Conservation (phyloP, 2,329 filamentous ascomycete genomes). For the Arthrobotrys megalospora region DNA sequence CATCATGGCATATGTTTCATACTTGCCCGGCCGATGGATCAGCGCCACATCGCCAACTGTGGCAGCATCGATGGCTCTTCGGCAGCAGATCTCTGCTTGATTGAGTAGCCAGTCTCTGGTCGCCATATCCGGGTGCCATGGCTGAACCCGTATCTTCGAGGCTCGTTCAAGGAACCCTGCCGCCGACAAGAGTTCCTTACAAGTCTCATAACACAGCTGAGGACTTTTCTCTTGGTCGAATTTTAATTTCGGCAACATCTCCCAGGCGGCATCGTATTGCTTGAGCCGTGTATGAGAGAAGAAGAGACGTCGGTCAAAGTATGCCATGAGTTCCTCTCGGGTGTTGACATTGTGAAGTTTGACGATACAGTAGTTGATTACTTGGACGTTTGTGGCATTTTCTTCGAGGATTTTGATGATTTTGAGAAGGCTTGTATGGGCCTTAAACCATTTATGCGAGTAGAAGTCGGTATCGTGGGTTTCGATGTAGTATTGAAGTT, state of each 20-base stretch:
- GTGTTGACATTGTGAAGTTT: conserved; percentile 28
- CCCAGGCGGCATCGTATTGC: conserved; percentile 20
- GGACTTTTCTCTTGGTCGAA: conserved; percentile 18
- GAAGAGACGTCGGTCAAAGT: conserved; percentile 26
- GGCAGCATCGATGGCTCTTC: conserved; percentile 14
- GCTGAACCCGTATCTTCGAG: conserved; percentile 20
- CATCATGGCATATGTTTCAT: conserved; percentile 28
- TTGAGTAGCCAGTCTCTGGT: conserved; percentile 24
- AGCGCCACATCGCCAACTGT: conserved; percentile 17
- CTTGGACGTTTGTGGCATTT: conserved; percentile 1
- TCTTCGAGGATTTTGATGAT: conserved; percentile 24
- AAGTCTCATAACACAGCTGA: conserved; percentile 15
- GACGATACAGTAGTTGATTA: conserved; percentile 23
- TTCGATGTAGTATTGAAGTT: conserved; percentile 26
- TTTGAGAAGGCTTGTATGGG: conserved; percentile 25
- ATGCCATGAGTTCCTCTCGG: conserved; percentile 17
- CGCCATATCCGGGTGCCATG: conserved; percentile 25
- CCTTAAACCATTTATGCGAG: conserved; percentile 20
- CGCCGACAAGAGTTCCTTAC: conserved; percentile 7
- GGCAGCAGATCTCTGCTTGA: conserved; percentile 27
- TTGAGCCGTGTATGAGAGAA: conserved; percentile 22
- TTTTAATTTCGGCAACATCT: conserved; percentile 22
- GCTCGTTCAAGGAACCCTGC: conserved; percentile 26
- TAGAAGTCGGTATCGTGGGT: conserved; percentile 26
- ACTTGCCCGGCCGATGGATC: conserved; percentile 19